Evolutionary conservation across 306 rosid genomes (phyloP), one percentile per base, ranked within the genome.

Genomic region (Gastrolobium villosum): DNA sequence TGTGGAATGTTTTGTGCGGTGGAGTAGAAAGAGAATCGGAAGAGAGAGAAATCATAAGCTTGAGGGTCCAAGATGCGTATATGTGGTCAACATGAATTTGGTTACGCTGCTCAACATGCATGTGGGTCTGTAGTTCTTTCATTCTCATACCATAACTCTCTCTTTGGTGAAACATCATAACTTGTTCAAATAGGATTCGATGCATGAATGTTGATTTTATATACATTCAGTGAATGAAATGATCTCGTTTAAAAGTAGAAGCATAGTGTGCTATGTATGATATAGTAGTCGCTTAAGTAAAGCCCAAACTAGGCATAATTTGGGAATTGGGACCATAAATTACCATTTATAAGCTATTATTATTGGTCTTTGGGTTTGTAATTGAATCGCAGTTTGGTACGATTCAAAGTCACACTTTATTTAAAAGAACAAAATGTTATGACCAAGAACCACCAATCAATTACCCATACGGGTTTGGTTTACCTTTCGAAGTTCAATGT

Each of bases 301-400:
- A 31, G 20, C 8, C 20, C 20, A 9, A 59, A 31, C 14, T 32
- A 59, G 32, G 65, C 43, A 6, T 34, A 60, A 45, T 67, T 11
- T 28, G 13, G 4, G 56, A 30, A 10, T 2, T 44, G 40, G 35
- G 55, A 66, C 36, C 14, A 10, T 67, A 31, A 67, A 30, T 45
- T 66, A 15, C 6, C 30, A n/a, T 48, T 46, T 67, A 2, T 67
- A 46, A 34, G 28, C 5, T 11, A 60, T 35, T 60, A 30, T 56
- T 15, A 15, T 63, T 65, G 31, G 49, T 1, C 73, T 67, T 8
- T 34, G 66, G 66, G 44, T 53, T 54, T 26, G 40, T 10, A 30
- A 41, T 43, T 40, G 68, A 73, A 73, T 57, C 10, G n/a, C 53
- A 10, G 7, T 72, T 72, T 54, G 77, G 28, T 49, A 56, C 3